Evolutionary conservation across 352 stramenopile genomes (phyloP).

Genomic region (Detonula confervacea): DNA sequence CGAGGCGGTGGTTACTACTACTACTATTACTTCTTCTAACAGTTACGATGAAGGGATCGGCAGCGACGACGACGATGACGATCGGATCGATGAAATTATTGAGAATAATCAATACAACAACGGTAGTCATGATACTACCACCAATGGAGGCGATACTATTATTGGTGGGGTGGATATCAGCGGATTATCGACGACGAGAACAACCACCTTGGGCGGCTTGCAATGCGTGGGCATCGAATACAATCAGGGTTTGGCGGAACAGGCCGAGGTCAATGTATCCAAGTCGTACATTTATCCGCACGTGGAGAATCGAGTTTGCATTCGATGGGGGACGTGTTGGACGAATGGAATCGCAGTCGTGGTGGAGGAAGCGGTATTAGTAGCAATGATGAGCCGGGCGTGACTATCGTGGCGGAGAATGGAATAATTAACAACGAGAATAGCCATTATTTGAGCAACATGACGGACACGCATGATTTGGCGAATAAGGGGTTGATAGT

Average conservation of each 20-base stretch:
- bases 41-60: no score
- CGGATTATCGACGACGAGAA: no score
- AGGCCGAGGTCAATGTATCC: slow-evolving; percentile 36
- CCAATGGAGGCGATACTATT: no score
- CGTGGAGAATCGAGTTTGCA: slow-evolving; percentile 49
- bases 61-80: no score
- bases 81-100: no score
- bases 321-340: slow-evolving; percentile 66
- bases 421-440: background rate
- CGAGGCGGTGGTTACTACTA: no score
- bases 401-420: background rate
- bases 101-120: no score
- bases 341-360: slow-evolving; percentile 40
- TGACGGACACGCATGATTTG: no score
- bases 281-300: slow-evolving; percentile 13
- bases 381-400: background rate
- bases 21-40: no score
- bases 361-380: background rate
- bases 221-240: slow-evolving; percentile 79
- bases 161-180: no score
- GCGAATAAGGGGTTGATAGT: no score
- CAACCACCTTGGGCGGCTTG: slow-evolving; percentile 38
- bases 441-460: background rate
- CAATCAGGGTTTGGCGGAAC: slow-evolving; percentile 54
- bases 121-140: no score